Evolutionary conservation across 2,329 filamentous ascomycete genomes (phyloP), one percentile per base, ranked within the genome.

Genomic region (Atkinsonella texensis): DNA sequence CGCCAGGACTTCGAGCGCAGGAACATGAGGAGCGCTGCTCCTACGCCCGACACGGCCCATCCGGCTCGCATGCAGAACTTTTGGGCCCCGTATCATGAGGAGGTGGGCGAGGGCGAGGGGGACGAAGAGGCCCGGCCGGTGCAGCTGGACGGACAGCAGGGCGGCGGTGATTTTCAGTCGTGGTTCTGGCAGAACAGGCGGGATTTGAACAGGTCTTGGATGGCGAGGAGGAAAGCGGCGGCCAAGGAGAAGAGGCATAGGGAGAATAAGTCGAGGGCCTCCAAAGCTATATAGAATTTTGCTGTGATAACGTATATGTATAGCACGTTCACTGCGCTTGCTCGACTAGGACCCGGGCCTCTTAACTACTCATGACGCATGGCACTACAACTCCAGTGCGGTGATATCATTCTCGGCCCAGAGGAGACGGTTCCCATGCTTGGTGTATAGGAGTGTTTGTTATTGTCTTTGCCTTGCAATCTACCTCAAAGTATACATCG

Each of bases 21-120:
- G 55, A 80, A 79, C 48, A 64, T 87, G n/a, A 79, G 93, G 52
- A 96, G 89, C 63, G 89, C 89, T 6, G 93, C 93, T 2, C 93
- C 93, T 0, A 98, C 93, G 0, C 93, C 93, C 0, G 93, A 98
- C 63, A 97, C 93, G 0, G 89, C 89, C 1, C 82, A 89, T 54
- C 82, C 87, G 2, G 81, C 74, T 41, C 79, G 81, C 31, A 76
- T 73, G 52, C 83, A 84, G 61, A 72, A 74, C 56, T 73, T 84
- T 28, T 82, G 78, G 74, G 75, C 9, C 68, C 73, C 11, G 68
- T 63, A 65, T 1, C 63, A 65, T 2, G 64, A 66, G 1, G 63
- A 60, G 17, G 63, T 65, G 7, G 64, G 63, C 4, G 60, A 60
- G 15, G 61, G 65, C 17, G 62, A 59, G 3, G 65, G 56, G 62